These are phyloP conservation scores for Trebouxia sp. DNA, from an alignment of 139 green algal genomes.

Conservation along the genomic window DNA sequence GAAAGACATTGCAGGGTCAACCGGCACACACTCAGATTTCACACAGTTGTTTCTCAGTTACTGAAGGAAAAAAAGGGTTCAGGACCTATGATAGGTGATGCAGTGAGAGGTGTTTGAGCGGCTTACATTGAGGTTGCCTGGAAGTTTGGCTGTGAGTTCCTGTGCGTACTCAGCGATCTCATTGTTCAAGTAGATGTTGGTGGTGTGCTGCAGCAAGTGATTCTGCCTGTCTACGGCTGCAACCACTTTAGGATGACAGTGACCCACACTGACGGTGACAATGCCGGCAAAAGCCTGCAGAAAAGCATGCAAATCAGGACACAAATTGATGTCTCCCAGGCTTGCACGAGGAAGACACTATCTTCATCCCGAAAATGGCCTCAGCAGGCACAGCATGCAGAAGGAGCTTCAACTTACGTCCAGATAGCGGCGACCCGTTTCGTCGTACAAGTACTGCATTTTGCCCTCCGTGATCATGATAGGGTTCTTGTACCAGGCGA, in stretches of 20 bases:
- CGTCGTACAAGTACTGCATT: slow-evolving; percentile 98
- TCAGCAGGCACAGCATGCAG: neutral
- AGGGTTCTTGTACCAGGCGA: slow-evolving; percentile 84
- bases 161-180: slow-evolving; percentile 63
- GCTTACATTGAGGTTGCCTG: slow-evolving; percentile 59
- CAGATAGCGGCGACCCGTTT: slow-evolving; percentile 87
- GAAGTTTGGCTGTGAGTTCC: slow-evolving; percentile 65
- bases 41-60: too few relatives aligned
- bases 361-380: too few relatives aligned
- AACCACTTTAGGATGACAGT: slow-evolving; percentile 76
- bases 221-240: slow-evolving; percentile 45
- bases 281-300: slow-evolving; percentile 94
- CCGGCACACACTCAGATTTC: too few relatives aligned
- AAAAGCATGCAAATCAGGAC: neutral
- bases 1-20: too few relatives aligned
- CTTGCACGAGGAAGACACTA: too few relatives aligned
- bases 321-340: too few relatives aligned
- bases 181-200: slow-evolving; percentile 80
- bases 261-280: slow-evolving; percentile 93
- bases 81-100: neutral
- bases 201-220: slow-evolving; percentile 73
- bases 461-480: slow-evolving; percentile 95
- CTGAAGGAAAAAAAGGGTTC: too few relatives aligned
- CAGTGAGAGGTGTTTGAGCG: neutral
- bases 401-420: slow-evolving; percentile 66